Base-by-base conservation (phyloP, 768 basidiomycete genomes). In the Amanita rubescens region DNA sequence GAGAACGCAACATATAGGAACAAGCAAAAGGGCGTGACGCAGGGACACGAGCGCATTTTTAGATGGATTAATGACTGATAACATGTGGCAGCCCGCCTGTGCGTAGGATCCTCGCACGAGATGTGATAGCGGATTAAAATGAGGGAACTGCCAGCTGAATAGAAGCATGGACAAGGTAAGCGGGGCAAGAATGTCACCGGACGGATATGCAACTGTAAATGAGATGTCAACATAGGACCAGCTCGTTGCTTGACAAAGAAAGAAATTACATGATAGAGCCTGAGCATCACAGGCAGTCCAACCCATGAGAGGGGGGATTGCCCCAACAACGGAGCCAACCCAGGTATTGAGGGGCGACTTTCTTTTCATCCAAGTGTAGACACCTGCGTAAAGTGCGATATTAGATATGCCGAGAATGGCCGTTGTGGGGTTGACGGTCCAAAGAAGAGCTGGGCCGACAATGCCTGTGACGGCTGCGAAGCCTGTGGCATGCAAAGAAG, bases 141-240 rank as follows among this genome's bases (percentile, higher is more conserved):
- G 95, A 33, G 95, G 94, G 71, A 98, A 98, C 65, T 99, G 96
- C 95, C 95, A 99, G 56, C 87, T 88, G 72, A 85, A 99, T 8
- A 96, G 78, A 44, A 98, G 69, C 69, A 85, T 76, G 71, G 90
- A 91, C 2, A 99, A 73, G 2, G 85, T 82, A 54, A 90, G 69
- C 0, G 93, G 85, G 0, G 87, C 81, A 38, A 96, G 78, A 0
- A 93, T 85, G 64, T 90, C 94, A 65, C 94, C 82, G 48, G 85
- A 71, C 46, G 80, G 63, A n/a, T 78, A 65, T 11, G 73, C 33
- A 57, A 81, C 77, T 25, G 76, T 55, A 4, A 69, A 58, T 6
- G 48, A 10, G 83, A 80, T 1, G 81, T 67, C 3, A 86, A 87
- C 20, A 27, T n/a, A 49, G 85, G 77, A 82, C 85, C 32, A 80